These are phyloP conservation scores for Volvox africanus DNA, from an alignment of 139 green algal species.

Conservation along the genomic window DNA sequence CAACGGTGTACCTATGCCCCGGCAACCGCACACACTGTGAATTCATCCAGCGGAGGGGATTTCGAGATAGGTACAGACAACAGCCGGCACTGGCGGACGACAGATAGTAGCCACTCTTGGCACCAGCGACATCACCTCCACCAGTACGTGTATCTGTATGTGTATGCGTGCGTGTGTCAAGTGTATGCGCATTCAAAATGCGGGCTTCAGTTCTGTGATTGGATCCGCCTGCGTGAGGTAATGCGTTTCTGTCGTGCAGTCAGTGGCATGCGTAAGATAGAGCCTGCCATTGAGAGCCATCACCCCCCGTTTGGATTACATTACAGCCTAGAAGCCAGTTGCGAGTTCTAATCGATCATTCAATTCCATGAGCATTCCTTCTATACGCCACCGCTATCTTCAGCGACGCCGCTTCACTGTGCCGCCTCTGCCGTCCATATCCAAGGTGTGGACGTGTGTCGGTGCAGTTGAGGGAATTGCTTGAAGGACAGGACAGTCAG, in stretches of 20 bases:
- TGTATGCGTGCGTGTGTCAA: background rate
- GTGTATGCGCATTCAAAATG: background rate
- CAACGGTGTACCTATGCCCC: conserved; percentile 57
- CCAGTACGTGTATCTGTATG: conserved; percentile 1
- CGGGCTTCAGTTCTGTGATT: background rate
- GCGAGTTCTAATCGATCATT: conserved; percentile 45
- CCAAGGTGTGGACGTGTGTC: too few species aligned
- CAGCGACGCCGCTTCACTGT: conserved; percentile 30
- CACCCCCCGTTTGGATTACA: too few species aligned
- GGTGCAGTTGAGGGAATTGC: too few species aligned
- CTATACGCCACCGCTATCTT: conserved; percentile 46
- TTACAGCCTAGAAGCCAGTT: conserved; percentile 49
- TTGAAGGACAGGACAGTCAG: too few species aligned
- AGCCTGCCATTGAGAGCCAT: too few species aligned
- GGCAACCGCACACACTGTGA: conserved; percentile 60
- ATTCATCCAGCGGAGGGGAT: conserved; percentile 39
- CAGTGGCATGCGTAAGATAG: too few species aligned
- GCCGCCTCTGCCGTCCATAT: conserved; percentile 49
- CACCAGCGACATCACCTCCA: conserved; percentile 39
- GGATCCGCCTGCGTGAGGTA: background rate
- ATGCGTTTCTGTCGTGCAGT: background rate
- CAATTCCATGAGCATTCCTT: conserved; percentile 54
- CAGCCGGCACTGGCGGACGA: conserved; percentile 31
- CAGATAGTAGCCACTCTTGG: conserved; percentile 34
- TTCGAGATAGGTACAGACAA: conserved; percentile 45